These are phyloP conservation scores for Beta vulgaris DNA, from an alignment of 148 eudicot species.

Conservation along the genomic window DNA sequence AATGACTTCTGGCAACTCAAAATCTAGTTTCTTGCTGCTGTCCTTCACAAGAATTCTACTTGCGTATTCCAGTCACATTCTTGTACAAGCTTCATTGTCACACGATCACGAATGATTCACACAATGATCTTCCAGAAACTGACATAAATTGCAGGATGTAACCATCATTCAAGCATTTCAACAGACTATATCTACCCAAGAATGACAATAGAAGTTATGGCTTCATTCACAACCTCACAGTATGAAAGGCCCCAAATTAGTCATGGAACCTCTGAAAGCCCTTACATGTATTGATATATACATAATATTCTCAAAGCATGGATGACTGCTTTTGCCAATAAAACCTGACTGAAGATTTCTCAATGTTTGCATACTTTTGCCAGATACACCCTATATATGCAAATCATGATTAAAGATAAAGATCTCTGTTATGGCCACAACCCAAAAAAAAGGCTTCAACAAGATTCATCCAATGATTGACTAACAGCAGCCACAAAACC, in stretches of 20 bases:
- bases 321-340: neutral
- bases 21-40: neutral
- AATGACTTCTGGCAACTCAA: neutral
- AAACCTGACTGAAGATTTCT: neutral
- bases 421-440: too few species aligned
- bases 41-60: neutral
- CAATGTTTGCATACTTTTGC: neutral
- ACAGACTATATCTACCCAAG: neutral
- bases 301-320: neutral
- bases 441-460: too few species aligned
- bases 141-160: too few species aligned
- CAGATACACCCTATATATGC: neutral
- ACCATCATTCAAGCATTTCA: neutral
- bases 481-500: too few species aligned
- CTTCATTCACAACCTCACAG: neutral
- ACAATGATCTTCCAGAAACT: neutral
- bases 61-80: neutral
- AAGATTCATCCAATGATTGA: too few species aligned
- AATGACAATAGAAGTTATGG: neutral
- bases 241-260: neutral
- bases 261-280: neutral
- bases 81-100: neutral
- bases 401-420: neutral
- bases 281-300: neutral
- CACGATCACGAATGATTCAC: neutral